Evolutionary conservation across 1,139 yeast species (phyloP), one percentile per base, ranked within the genome.

Genomic region (Pichia cactophila): DNA sequence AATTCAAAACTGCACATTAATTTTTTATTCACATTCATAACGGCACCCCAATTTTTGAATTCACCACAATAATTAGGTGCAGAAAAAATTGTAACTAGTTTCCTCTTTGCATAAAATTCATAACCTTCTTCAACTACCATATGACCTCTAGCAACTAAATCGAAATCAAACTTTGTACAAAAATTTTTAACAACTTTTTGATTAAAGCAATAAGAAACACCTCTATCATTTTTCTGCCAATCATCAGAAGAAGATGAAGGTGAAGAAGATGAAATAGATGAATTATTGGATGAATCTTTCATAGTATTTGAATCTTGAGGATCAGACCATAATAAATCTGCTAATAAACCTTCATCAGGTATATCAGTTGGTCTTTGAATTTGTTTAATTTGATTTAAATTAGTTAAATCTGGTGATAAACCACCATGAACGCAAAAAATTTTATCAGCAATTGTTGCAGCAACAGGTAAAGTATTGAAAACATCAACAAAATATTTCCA

Each of bases 81-180:
- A 57, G 86, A 80, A 60, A 87, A 87, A 1, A 87, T 81, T 0
- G 96, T 87, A 3, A 87, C 95, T 56, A 87, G 73, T 61, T 80
- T 82, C 57, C 89, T 74, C 61, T 78, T 80, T 52, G 84, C 83
- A 66, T 86, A 87, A 62, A 87, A 87, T 64, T 87, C 96, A 63
- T 87, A 87, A 4, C 96, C 96, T 64, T 87, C 95, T 67, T 87
- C 95, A 43, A 87, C 96, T 45, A 87, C 96, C 95, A 87, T 87
- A 65, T 87, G 96, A 16, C 95, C 95, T 58, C 96, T 72, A 33
- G 85, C 89, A 56, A 87, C 77, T 58, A 87, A 70, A 66, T 87
- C 96, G 69, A 87, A 83, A 51, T 83, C 80, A 66, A 86, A 86
- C 45, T 74, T 74, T 23, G 75, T 67, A 58, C 87, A 83, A 60